Conservation (phyloP, 2,329 filamentous ascomycete species). For the Ascomycota sp. region DNA sequence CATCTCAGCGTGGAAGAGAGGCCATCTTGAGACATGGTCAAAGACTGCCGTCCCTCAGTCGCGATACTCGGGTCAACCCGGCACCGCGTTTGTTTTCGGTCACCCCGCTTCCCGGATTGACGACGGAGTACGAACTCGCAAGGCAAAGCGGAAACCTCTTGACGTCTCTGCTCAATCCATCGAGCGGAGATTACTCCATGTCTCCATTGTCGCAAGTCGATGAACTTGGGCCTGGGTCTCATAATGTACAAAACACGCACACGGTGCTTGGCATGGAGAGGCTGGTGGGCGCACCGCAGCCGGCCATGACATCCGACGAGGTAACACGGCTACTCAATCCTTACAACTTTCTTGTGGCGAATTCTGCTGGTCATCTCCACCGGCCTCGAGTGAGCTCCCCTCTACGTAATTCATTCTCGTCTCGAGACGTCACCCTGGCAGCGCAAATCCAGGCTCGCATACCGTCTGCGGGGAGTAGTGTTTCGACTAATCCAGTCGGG, state of each 20-base stretch:
- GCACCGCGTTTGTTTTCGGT: slow-evolving; percentile 10
- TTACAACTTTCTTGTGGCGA: slow-evolving; percentile 6
- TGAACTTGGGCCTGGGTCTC: neutral
- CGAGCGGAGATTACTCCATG: neutral
- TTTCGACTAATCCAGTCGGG: no score
- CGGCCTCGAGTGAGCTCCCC: slow-evolving; percentile 10
- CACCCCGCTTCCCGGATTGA: slow-evolving; percentile 3
- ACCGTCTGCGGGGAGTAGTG: no score
- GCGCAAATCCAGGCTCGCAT: neutral
- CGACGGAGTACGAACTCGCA: neutral
- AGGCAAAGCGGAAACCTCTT: slow-evolving; percentile 3
- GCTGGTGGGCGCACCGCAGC: no score
- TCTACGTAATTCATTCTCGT: slow-evolving; percentile 6
- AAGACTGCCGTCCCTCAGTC: no score
- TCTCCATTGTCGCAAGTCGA: neutral
- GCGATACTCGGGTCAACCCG: no score
- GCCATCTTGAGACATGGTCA: no score
- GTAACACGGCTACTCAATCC: slow-evolving; percentile 6
- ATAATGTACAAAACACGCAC: no score
- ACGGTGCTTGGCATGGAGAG: no score
- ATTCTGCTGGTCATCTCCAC: slow-evolving; percentile 3
- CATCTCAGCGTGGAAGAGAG: neutral
- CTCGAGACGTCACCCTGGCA: neutral
- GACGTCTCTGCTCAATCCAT: slow-evolving; percentile 3
- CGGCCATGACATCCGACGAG: neutral